phyloP scores from a whole-genome alignment of 2,329 filamentous ascomycete genomes.

The Fusarium sulawesiense region DNA sequence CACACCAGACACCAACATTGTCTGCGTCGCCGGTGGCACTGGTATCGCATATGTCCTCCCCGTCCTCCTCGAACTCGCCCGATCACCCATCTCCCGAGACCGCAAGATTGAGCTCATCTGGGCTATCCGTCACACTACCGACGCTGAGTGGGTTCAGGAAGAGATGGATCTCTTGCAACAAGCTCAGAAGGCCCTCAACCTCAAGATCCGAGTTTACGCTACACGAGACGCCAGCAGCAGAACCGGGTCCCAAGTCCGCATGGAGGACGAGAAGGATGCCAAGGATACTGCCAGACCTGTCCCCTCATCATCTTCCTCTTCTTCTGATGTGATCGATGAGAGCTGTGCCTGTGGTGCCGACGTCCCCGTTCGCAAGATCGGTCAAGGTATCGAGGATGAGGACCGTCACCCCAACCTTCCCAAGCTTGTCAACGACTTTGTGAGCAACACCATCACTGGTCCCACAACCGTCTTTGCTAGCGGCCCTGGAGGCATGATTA shows the following conservation, averaged over 20 bases:
- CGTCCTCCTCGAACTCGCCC: slow-evolving; percentile 50
- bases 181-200: slow-evolving; percentile 51
- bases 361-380: slow-evolving; percentile 47
- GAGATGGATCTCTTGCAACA: slow-evolving; percentile 65
- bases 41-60: slow-evolving; percentile 56
- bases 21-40: slow-evolving; percentile 56
- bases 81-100: slow-evolving; percentile 57
- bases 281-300: slow-evolving; percentile 26
- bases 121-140: slow-evolving; percentile 66
- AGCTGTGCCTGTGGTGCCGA: slow-evolving; percentile 46
- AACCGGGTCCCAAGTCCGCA: slow-evolving; percentile 19
- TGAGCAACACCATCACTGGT: slow-evolving; percentile 59
- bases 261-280: slow-evolving; percentile 41
- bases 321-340: slow-evolving; percentile 37
- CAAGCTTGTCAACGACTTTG: slow-evolving; percentile 61
- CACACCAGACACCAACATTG: slow-evolving; percentile 54
- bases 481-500: slow-evolving; percentile 69
- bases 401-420: slow-evolving; percentile 59
- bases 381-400: slow-evolving; percentile 45
- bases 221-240: slow-evolving; percentile 60
- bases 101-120: slow-evolving; percentile 71
- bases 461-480: slow-evolving; percentile 69
- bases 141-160: slow-evolving; percentile 67
- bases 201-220: slow-evolving; percentile 68
- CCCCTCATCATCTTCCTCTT: slow-evolving; percentile 44